Conservation (phyloP, 164 flowering plant species). For the Annona cherimola region DNA sequence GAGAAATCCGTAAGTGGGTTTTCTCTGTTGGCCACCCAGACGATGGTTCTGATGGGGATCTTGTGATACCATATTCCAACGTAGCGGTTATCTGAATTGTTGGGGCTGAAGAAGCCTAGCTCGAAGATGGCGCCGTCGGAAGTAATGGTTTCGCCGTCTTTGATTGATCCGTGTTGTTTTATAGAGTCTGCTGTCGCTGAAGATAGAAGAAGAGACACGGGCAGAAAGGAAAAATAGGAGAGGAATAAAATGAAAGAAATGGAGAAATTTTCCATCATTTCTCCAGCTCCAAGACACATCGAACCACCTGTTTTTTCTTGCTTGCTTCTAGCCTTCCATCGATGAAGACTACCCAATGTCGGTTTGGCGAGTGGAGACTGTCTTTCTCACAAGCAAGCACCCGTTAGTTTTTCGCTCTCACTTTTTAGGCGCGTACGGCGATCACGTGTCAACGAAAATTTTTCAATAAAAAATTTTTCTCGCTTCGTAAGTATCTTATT, state of each 20-base stretch:
- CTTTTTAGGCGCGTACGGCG: too few species aligned
- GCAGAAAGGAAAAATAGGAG: background rate
- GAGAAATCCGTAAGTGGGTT: slow-evolving; percentile 6
- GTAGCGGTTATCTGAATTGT: background rate
- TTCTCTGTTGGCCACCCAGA: slow-evolving; percentile 11
- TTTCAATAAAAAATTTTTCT: too few species aligned
- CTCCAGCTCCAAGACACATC: too few species aligned
- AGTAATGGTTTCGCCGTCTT: background rate
- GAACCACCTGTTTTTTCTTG: too few species aligned
- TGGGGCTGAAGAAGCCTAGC: slow-evolving; percentile 8
- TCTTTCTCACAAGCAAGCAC: too few species aligned
- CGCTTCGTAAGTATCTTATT: too few species aligned
- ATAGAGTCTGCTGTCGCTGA: background rate
- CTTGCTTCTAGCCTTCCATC: too few species aligned
- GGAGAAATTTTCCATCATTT: background rate
- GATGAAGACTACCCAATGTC: too few species aligned
- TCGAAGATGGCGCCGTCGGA: background rate
- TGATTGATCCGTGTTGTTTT: background rate
- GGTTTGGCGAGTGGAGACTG: too few species aligned
- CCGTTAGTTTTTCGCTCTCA: too few species aligned
- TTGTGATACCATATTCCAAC: slow-evolving; percentile 9
- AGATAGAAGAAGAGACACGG: background rate
- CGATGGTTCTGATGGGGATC: background rate
- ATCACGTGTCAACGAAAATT: too few species aligned
- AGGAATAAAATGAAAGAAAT: background rate